phyloP scores from a whole-genome alignment of 1,139 yeast genomes.

The Candida albicans region DNA sequence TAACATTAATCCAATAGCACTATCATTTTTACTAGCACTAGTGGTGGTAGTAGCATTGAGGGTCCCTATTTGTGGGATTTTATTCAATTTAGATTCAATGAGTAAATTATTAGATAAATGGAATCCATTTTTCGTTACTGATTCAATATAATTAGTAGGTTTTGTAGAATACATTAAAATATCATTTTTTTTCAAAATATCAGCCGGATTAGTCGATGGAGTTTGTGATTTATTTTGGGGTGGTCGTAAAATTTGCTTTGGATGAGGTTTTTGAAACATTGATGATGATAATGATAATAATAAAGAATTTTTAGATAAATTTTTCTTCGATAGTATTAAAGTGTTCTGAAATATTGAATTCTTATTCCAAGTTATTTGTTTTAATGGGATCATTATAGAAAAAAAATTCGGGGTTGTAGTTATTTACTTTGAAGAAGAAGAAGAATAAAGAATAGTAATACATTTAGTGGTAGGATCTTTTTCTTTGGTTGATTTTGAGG shows the following conservation, averaged over 20 bases:
- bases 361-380: no score
- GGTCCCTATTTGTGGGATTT: background rate
- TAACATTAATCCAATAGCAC: slow-evolving; percentile 55
- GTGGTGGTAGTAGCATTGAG: background rate
- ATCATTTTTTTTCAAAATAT: slow-evolving; percentile 45
- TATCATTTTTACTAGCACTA: slow-evolving; percentile 19
- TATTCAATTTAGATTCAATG: slow-evolving; percentile 25
- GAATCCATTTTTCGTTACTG: slow-evolving; percentile 41
- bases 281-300: no score
- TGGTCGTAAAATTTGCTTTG: slow-evolving; percentile 20
- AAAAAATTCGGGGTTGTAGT: no score
- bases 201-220: slow-evolving; percentile 47
- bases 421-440: no score
- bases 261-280: background rate
- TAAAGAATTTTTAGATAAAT: no score
- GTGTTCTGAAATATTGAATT: no score
- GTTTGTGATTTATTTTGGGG: slow-evolving; percentile 39
- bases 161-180: slow-evolving; percentile 44
- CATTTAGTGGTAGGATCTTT: no score
- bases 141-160: slow-evolving; percentile 47
- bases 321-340: no score
- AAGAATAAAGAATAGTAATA: no score
- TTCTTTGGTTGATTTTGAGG: no score
- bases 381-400: no score
- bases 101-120: slow-evolving; percentile 40